Base-by-base conservation (phyloP, 257 asterid species). In the Anisodus acutangulus region DNA sequence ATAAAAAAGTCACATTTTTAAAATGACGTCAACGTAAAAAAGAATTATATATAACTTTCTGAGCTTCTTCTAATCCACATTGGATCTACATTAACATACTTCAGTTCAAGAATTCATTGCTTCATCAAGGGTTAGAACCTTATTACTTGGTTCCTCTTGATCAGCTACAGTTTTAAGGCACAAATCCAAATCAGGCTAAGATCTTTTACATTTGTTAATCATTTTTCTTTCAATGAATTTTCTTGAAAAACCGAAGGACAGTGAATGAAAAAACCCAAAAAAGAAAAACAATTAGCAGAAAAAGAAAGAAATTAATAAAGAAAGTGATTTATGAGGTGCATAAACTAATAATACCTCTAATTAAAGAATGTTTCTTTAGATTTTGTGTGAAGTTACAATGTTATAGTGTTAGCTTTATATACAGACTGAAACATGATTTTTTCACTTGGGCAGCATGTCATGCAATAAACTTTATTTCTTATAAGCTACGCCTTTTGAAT, bases 11-110 rank as follows among this genome's bases (percentile, higher is more conserved):
- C 9, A 64, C 71, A 64, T 4, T 31, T 22, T 22, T 1, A 3
- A 64, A 64, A 4, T 16, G 1, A 5, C 5, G 4, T 68, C 3
- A 37, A 37, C 6, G 41, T 31, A 26, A 31, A 12, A 35, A 7
- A 47, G 15, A 22, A 11, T 6, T 8, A 4, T 0, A 39, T n/a
- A 57, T 54, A 70, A 93, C 97, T 94, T 91, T 85, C 91, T 88
- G 1, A 90, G 87, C 83, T 84, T 89, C 78, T 74, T 90, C 62
- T 1, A 3, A 74, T 74, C 81, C 4, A 12, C n/a, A 16, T 11
- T 22, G 8, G 22, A 63, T 92, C 88, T 71, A 86, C 53, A 79
- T 49, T 68, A 8, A 49, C 12, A 71, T 71, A 82, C 11, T 66
- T 84, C 22, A 78, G 17, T 63, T 83, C 88, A 62, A 22, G 8